Evolutionary conservation across 2,329 filamentous ascomycete genomes (phyloP).

Genomic region (Aspergillus ruber): DNA sequence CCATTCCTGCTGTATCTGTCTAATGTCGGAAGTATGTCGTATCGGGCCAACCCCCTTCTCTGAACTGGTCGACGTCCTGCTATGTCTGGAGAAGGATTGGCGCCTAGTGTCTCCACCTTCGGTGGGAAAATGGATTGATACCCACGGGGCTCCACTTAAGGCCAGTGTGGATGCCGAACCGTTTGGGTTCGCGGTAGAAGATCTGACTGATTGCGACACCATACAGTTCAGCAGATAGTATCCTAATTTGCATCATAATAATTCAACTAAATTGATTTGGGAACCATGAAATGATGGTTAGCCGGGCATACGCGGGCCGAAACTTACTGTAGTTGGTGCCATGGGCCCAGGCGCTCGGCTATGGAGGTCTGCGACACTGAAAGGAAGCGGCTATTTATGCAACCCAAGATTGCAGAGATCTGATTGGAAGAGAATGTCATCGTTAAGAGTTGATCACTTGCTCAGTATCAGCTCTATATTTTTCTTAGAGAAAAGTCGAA

Average conservation of each 20-base stretch:
- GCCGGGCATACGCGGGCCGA: neutral
- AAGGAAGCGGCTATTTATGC: neutral
- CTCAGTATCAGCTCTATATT: too few relatives aligned
- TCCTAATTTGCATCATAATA: neutral
- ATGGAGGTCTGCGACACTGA: too few relatives aligned
- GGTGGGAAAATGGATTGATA: neutral
- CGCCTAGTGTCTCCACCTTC: too few relatives aligned
- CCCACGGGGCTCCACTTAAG: neutral
- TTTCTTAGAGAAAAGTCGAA: neutral
- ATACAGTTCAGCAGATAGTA: neutral
- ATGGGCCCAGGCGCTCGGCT: neutral
- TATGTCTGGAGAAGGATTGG: too few relatives aligned
- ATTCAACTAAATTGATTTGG: neutral
- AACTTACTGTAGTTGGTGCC: neutral
- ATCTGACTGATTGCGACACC: neutral
- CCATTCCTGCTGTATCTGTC: neutral
- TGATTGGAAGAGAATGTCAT: neutral
- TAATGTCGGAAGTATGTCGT: neutral
- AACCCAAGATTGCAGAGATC: neutral
- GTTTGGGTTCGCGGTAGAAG: neutral
- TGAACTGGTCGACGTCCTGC: too few relatives aligned
- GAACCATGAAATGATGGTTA: neutral
- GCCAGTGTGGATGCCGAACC: neutral
- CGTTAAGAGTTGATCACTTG: neutral
- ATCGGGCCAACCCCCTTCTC: too few relatives aligned